Conservation (phyloP, 2,329 filamentous ascomycete species). For the Bipolaris cookei region DNA sequence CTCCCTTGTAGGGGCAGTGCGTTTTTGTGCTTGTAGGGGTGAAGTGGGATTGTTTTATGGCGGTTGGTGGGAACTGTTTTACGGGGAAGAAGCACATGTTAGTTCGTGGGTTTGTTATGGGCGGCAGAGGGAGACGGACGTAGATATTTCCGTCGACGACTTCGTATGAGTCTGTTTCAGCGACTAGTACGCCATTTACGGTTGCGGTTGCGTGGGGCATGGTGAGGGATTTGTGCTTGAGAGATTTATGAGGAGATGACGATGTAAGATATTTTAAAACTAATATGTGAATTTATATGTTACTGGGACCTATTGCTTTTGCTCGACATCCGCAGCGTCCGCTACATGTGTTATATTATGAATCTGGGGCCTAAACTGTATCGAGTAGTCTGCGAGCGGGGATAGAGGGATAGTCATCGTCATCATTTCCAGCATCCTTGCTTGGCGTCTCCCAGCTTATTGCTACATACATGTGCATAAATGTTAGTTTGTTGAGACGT, state of each 20-base stretch:
- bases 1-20: constrained; percentile 64
- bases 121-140: constrained; percentile 38
- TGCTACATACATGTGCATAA: background rate
- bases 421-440: constrained; percentile 2
- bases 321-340: background rate
- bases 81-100: too few relatives aligned
- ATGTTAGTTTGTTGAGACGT: background rate
- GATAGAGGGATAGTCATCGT: constrained; percentile 15
- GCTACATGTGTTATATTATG: background rate
- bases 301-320: background rate
- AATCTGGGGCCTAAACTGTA: constrained; percentile 12
- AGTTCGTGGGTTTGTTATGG: too few relatives aligned
- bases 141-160: constrained; percentile 67
- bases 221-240: background rate
- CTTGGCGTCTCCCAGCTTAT: background rate
- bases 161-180: constrained; percentile 59
- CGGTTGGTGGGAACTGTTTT: constrained; percentile 47
- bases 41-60: constrained; percentile 55
- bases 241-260: background rate
- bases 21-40: constrained; percentile 56
- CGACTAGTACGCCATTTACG: constrained; percentile 58
- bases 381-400: constrained; percentile 20
- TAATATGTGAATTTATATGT: too few relatives aligned
- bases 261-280: too few relatives aligned
- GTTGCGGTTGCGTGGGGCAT: constrained; percentile 55